Conservation (phyloP, 1,284 basidiomycete genomes). For the Hemileia vastatrix region DNA sequence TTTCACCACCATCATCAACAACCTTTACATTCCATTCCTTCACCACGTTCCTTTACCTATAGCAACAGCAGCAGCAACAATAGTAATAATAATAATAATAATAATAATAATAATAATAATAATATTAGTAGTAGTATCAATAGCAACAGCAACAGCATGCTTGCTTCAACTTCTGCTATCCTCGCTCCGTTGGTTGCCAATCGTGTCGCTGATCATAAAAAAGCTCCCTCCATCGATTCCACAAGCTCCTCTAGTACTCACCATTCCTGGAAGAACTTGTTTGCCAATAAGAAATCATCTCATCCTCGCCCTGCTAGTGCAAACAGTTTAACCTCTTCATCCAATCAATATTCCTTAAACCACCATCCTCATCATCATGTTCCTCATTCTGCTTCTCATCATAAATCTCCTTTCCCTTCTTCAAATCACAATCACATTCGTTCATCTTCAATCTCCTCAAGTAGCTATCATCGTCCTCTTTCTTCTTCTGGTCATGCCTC, state of each 20-base stretch:
- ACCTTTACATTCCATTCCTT: background rate
- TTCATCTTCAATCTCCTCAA: background rate
- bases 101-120: too few species aligned
- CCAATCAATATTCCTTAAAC: background rate
- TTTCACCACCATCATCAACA: background rate
- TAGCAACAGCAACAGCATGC: background rate
- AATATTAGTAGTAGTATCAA: too few species aligned
- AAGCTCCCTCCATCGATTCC: slow-evolving; percentile 7
- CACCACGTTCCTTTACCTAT: background rate
- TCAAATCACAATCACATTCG: background rate
- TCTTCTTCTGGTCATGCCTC: background rate
- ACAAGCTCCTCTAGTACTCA: slow-evolving; percentile 8
- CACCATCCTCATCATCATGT: background rate
- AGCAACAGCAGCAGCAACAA: background rate
- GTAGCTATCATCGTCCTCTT: background rate
- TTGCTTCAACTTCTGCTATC: background rate
- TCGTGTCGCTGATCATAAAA: slow-evolving; percentile 1
- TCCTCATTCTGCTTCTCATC: too few species aligned
- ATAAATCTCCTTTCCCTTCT: background rate
- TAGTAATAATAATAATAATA: too few species aligned
- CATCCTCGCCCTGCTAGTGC: background rate
- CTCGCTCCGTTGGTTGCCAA: background rate
- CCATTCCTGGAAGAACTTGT: slow-evolving; percentile 10
- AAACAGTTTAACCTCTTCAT: background rate
- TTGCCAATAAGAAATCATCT: background rate